Evolutionary conservation across 23 red algal species (phyloP), one percentile per base, ranked within the genome.

Genomic region (Gracilaria vermiculophylla): DNA sequence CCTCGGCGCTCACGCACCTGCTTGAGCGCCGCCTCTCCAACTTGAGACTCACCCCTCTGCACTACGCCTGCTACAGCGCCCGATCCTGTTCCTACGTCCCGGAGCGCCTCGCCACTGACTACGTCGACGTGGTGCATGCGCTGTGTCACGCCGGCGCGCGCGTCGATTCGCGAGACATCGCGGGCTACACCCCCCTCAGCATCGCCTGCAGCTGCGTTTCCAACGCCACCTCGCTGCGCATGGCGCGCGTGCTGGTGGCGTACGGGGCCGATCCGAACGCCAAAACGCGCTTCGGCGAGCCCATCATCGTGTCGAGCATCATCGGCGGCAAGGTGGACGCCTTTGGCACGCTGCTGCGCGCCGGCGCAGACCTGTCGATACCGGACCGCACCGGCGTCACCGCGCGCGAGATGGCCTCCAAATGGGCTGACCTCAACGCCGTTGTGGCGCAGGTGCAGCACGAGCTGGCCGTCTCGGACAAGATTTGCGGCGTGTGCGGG

Each of bases 141-240:
- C 21, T 79, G 76, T 79, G 76, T 31, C 50, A 15, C 3, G 76
- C 76, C 10, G 76, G 76, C n/a, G 76, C 76, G 12, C 76, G 76
- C 7, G 76, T 79, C n/a, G 53, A 79, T 16, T 54, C 76, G 8
- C 76, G 76, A 36, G 76, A 79, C 48, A 79, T 79, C 24, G 76
- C 50, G 0, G 76, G 76, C 7, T 54, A 57, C 21, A 79, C 76
- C 2, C 76, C 76, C 0, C 53, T 79, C n/a, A 60, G 76, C 17
- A 40, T 79, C 23, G 76, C 76, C 31, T 42, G 23, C 49, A 49
- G 76, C 48, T 60, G 37, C 12, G 21, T 57, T 11, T 39, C 24
- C 49, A 57, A 54, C 34, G 24, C 53, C 23, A 57, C 50, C 1
- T 57, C 50, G 5, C 13, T 60, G 21, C 49, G 76, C 2, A 54